These are phyloP conservation scores for Diplocarpon rosae DNA, from an alignment of 2,329 filamentous ascomycete genomes.

Conservation along the genomic window DNA sequence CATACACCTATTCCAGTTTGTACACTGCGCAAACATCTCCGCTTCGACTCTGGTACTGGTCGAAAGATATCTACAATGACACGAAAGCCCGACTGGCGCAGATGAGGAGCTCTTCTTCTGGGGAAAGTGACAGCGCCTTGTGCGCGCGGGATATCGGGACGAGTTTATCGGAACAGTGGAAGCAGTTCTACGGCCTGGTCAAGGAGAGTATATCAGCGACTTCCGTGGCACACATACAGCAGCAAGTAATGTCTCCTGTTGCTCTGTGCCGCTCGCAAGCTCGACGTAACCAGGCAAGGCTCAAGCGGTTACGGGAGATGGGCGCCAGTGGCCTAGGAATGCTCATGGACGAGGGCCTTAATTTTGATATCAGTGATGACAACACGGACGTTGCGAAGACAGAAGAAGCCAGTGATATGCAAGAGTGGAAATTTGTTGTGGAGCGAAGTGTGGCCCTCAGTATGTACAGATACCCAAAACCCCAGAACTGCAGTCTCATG, in stretches of 20 bases:
- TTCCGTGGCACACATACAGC: constrained; percentile 59
- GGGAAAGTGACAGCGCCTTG: constrained; percentile 10
- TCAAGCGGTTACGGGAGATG: constrained; percentile 65
- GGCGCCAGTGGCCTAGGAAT: constrained; percentile 81
- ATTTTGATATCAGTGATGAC: constrained; percentile 51
- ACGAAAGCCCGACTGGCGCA: constrained; percentile 22
- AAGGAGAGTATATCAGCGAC: constrained; percentile 63
- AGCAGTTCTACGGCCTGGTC: constrained; percentile 70
- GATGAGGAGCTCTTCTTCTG: constrained; percentile 20
- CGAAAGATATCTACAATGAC: constrained; percentile 57
- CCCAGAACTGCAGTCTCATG: no score
- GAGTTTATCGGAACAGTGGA: constrained; percentile 43
- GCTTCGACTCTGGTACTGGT: constrained; percentile 59
- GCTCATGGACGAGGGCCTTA: constrained; percentile 75
- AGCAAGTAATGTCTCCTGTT: constrained; percentile 66
- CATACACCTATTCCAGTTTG: constrained; percentile 64
- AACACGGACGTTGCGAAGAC: constrained; percentile 37
- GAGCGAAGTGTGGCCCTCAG: constrained; percentile 69
- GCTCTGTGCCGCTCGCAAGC: constrained; percentile 66
- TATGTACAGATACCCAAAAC: no score
- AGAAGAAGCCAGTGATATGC: constrained; percentile 27
- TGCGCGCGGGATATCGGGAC: constrained; percentile 20
- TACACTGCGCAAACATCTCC: constrained; percentile 85
- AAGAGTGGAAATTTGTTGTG: constrained; percentile 62
- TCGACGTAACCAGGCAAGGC: constrained; percentile 56